Conservation (phyloP, 2,329 filamentous ascomycete species). For the Beauveria sp. region DNA sequence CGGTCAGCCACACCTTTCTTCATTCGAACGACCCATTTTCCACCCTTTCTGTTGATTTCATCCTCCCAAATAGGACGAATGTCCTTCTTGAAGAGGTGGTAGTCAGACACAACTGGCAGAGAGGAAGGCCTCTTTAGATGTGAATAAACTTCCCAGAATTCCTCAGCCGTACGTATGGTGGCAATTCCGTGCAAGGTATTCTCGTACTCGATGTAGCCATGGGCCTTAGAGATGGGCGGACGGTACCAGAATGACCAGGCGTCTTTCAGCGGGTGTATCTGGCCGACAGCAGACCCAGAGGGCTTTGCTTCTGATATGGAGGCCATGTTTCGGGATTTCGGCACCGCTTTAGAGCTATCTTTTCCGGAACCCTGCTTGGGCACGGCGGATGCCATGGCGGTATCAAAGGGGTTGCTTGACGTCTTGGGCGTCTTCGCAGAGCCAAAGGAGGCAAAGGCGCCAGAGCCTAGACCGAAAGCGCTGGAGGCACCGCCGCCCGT, state of each 20-base stretch:
- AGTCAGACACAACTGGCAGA: constrained; percentile 89
- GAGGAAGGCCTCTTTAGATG: constrained; percentile 85
- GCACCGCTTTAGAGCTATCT: constrained; percentile 23
- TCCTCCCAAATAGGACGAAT: constrained; percentile 98
- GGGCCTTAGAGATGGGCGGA: constrained; percentile 92
- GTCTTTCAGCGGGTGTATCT: constrained; percentile 59
- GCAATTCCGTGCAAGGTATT: constrained; percentile 89
- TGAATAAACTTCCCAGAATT: constrained; percentile 83
- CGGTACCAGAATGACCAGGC: constrained; percentile 97
- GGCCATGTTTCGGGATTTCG: constrained; percentile 29
- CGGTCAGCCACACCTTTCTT: constrained; percentile 96
- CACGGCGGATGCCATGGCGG: constrained; percentile 47
- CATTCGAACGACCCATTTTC: constrained; percentile 94
- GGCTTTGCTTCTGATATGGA: constrained; percentile 37
- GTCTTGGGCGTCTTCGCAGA: constrained; percentile 83
- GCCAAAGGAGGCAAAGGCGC: constrained; percentile 86
- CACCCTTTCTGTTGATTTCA: constrained; percentile 89
- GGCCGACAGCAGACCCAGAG: constrained; percentile 30
- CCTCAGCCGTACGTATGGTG: constrained; percentile 72
- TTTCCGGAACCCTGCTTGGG: constrained; percentile 25
- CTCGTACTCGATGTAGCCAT: constrained; percentile 82
- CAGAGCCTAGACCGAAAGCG: constrained; percentile 88
- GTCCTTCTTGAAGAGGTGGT: constrained; percentile 95
- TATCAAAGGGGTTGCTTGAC: constrained; percentile 71
- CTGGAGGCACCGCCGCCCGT: constrained; percentile 59